These are phyloP conservation scores for Zymoseptoria tritici DNA, from an alignment of 2,329 filamentous ascomycete species.

Conservation along the genomic window DNA sequence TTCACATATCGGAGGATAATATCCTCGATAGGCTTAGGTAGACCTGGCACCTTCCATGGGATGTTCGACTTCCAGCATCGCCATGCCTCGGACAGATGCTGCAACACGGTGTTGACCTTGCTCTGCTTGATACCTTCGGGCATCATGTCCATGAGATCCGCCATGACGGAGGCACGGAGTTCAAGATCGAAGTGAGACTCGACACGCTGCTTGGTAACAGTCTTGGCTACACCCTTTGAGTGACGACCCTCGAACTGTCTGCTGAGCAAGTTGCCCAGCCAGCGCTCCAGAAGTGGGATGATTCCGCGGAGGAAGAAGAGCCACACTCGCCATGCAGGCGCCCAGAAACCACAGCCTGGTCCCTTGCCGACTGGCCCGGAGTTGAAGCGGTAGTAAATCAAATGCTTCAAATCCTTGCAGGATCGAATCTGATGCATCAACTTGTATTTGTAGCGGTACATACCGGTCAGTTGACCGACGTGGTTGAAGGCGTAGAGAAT, in stretches of 20 bases:
- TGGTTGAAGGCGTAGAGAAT: conserved; percentile 99
- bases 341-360: conserved; percentile 98
- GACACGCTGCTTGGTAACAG: conserved; percentile 96
- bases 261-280: conserved; percentile 93
- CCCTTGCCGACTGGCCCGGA: conserved; percentile 94
- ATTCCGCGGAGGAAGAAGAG: conserved; percentile 99
- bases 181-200: conserved; percentile 98
- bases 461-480: conserved; percentile 93
- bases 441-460: conserved; percentile 99
- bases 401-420: conserved; percentile 97
- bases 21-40: conserved; percentile 96
- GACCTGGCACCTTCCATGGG: conserved; percentile 95
- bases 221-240: conserved; percentile 98
- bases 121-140: conserved; percentile 99
- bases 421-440: conserved; percentile 99
- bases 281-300: conserved; percentile 90
- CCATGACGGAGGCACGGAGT: conserved; percentile 95
- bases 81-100: conserved; percentile 97
- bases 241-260: conserved; percentile 97
- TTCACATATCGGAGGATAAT: conserved; percentile 98
- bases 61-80: conserved; percentile 99
- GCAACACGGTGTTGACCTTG: conserved; percentile 95
- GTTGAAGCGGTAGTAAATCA: conserved; percentile 99
- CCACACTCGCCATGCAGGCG: conserved; percentile 97
- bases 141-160: conserved; percentile 99